Conservation (phyloP, 192 early-diverging fungal species). For the Backusella circina region DNA sequence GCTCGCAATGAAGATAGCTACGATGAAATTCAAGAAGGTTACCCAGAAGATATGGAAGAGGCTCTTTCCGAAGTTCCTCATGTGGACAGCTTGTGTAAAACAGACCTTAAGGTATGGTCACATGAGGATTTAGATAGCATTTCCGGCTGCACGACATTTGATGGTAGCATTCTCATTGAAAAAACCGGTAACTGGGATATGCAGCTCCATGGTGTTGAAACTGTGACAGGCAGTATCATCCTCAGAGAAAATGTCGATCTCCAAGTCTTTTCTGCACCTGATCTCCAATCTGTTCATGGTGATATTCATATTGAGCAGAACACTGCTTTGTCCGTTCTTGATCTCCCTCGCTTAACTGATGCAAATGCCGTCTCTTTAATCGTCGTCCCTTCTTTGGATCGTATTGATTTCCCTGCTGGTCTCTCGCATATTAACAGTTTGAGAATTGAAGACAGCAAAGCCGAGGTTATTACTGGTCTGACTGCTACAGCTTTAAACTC, state of each 20-base stretch:
- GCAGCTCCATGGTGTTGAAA: constrained; percentile 20
- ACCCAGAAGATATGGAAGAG: background rate
- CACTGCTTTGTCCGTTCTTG: constrained; percentile 11
- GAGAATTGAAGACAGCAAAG: constrained; percentile 26
- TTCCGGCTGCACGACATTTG: constrained; percentile 16
- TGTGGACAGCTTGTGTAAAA: background rate
- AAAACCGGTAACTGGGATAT: background rate
- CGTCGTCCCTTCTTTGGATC: constrained; percentile 21
- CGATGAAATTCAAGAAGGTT: too few species aligned
- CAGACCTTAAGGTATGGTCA: background rate
- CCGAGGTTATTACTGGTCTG: constrained; percentile 7
- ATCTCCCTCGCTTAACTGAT: constrained; percentile 16
- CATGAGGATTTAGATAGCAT: constrained; percentile 32
- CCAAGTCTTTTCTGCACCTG: constrained; percentile 19
- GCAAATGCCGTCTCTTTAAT: constrained; percentile 15
- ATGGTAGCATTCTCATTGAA: constrained; percentile 26
- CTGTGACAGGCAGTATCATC: constrained; percentile 22
- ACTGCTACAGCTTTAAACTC: background rate
- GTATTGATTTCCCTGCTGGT: constrained; percentile 26
- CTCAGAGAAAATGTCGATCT: constrained; percentile 15
- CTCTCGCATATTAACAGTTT: background rate
- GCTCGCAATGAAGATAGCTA: background rate
- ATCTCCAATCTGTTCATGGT: constrained; percentile 19
- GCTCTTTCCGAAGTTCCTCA: background rate
- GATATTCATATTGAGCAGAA: constrained; percentile 27